phyloP scores from a whole-genome alignment of 305 asterid genomes.

The Euphrasia arctica region DNA sequence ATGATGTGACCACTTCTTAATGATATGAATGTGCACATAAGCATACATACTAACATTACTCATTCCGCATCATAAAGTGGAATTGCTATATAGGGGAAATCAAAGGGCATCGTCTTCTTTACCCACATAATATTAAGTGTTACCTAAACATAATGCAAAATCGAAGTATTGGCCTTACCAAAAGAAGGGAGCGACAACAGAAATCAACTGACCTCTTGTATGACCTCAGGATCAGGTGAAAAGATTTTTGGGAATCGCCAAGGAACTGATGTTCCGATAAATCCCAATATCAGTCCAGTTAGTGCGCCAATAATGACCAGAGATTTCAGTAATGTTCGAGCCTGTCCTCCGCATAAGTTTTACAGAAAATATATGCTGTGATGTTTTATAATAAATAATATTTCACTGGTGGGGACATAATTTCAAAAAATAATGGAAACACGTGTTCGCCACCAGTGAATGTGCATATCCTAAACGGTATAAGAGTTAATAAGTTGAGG shows the following conservation, averaged over 20 bases:
- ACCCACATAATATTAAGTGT: constrained; percentile 8
- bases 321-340: constrained; percentile 71
- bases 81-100: not conserved
- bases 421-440: not conserved
- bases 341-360: constrained; percentile 46
- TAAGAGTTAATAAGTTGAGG: constrained; percentile 11
- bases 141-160: not conserved
- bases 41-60: constrained; percentile 5
- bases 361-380: constrained; percentile 22
- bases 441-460: not conserved
- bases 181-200: constrained; percentile 7
- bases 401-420: constrained; percentile 13
- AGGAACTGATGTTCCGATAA: constrained; percentile 73
- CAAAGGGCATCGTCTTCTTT: not conserved
- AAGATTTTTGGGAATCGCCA: constrained; percentile 79
- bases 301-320: constrained; percentile 73
- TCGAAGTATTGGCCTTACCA: not conserved
- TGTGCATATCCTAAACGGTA: constrained; percentile 15
- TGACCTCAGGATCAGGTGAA: constrained; percentile 73
- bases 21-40: constrained; percentile 16
- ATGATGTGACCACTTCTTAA: constrained; percentile 6
- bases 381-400: constrained; percentile 10
- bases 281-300: constrained; percentile 67
- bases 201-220: constrained; percentile 58
- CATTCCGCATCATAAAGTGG: constrained; percentile 10